Evolutionary conservation across 2,329 filamentous ascomycete genomes (phyloP).

Genomic region (Neurospora sp.): DNA sequence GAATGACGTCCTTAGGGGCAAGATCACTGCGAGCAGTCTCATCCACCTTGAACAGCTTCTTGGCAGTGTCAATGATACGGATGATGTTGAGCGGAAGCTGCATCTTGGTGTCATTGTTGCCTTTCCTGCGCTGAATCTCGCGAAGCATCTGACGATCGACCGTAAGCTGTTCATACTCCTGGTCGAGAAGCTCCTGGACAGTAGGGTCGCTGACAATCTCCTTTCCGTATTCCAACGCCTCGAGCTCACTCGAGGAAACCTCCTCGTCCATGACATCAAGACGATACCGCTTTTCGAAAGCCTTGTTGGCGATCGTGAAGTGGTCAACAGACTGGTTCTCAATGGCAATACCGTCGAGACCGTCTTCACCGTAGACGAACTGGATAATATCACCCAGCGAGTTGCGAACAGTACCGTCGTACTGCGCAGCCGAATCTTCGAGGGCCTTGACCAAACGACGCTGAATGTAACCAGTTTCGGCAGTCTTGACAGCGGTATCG

Average conservation of each 20-base stretch:
- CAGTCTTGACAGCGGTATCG: conserved; percentile 98
- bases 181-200: conserved; percentile 76
- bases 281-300: conserved; percentile 73
- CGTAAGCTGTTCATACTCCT: conserved; percentile 72
- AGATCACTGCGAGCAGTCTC: conserved; percentile 79
- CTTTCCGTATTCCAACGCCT: conserved; percentile 75
- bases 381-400: conserved; percentile 94
- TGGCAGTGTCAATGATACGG: conserved; percentile 83
- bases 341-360: conserved; percentile 84
- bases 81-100: conserved; percentile 87
- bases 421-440: conserved; percentile 95
- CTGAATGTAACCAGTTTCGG: conserved; percentile 98
- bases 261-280: conserved; percentile 72
- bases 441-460: conserved; percentile 95
- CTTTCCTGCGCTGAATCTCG: conserved; percentile 52
- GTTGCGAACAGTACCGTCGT: conserved; percentile 94
- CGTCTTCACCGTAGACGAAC: conserved; percentile 96
- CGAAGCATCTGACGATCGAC: conserved; percentile 70
- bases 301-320: conserved; percentile 66
- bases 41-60: conserved; percentile 83
- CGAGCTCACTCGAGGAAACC: conserved; percentile 47
- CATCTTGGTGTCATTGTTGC: conserved; percentile 67
- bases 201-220: conserved; percentile 82
- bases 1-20: conserved; percentile 78
- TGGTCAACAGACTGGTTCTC: conserved; percentile 87